Conservation (phyloP, 257 asterid species). For the Euphrasia confusa region DNA sequence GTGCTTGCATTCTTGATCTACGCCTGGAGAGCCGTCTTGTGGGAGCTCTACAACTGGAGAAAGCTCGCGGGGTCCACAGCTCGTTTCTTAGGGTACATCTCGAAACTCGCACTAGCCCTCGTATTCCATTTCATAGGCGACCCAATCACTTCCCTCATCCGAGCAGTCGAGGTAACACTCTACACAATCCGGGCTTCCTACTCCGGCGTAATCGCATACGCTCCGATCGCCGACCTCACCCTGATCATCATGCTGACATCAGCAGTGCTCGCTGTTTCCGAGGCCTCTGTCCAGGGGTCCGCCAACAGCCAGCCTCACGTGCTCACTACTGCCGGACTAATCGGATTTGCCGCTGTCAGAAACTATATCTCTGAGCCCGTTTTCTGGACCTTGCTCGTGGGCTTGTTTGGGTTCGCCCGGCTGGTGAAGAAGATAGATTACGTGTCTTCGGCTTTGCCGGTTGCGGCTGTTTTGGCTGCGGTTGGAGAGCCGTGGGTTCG, state of each 20-base stretch:
- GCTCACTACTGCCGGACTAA: conserved; percentile 62
- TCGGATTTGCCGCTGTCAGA: conserved; percentile 74
- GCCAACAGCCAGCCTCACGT: conserved; percentile 70
- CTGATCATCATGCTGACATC: conserved; percentile 67
- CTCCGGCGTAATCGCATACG: conserved; percentile 67
- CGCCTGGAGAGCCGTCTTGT: conserved; percentile 80
- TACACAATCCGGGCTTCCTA: conserved; percentile 61
- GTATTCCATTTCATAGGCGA: conserved; percentile 57
- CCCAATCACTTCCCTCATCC: conserved; percentile 54
- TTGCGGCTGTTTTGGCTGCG: conserved; percentile 69
- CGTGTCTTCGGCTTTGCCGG: conserved; percentile 72
- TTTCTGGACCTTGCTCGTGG: conserved; percentile 71
- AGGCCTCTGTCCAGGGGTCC: conserved; percentile 71
- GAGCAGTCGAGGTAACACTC: conserved; percentile 46
- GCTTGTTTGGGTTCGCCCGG: conserved; percentile 55
- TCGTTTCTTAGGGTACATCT: conserved; percentile 37
- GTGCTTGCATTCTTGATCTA: conserved; percentile 60
- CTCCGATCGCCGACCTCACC: conserved; percentile 71
- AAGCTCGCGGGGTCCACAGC: conserved; percentile 30
- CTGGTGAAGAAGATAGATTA: conserved; percentile 67
- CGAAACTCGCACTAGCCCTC: conserved; percentile 47
- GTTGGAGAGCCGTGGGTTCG: conserved; percentile 97
- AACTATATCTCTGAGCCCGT: conserved; percentile 66
- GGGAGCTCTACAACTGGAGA: conserved; percentile 88
- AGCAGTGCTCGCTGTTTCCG: conserved; percentile 54